phyloP scores from a whole-genome alignment of 2,329 filamentous ascomycete species.

The Fusarium guadeloupense region DNA sequence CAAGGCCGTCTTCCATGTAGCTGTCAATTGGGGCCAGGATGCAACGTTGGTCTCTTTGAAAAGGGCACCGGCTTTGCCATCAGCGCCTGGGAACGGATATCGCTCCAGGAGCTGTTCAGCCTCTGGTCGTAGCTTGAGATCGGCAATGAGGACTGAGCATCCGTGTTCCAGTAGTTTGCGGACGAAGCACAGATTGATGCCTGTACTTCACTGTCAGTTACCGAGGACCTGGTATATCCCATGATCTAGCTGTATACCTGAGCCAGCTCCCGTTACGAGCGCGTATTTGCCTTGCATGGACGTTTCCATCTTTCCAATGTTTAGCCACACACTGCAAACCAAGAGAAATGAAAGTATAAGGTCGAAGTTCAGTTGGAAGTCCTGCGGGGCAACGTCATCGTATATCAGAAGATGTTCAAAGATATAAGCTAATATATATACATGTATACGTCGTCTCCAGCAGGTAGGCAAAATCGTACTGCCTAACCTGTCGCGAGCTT shows the following conservation, averaged over 20 bases:
- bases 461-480: background rate
- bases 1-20: conserved; percentile 45
- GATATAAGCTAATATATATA: conserved; percentile 8
- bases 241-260: conserved; percentile 19
- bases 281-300: conserved; percentile 24
- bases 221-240: background rate
- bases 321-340: too few species aligned
- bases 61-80: conserved; percentile 39
- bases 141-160: conserved; percentile 52
- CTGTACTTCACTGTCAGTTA: conserved; percentile 28
- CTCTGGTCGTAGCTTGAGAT: conserved; percentile 48
- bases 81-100: conserved; percentile 40
- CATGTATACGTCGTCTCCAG: background rate
- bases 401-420: conserved; percentile 45
- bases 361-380: conserved; percentile 1
- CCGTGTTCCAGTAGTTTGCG: conserved; percentile 47
- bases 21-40: conserved; percentile 49
- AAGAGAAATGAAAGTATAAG: background rate
- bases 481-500: too few species aligned
- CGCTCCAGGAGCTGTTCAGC: conserved; percentile 46
- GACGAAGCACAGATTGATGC: conserved; percentile 51
- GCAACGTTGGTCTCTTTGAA: conserved; percentile 51
- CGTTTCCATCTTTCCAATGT: too few species aligned
- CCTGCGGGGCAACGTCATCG: conserved; percentile 15
- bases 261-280: conserved; percentile 36